A percentile compares a stretch with the other conserved stretches of the same genome.
phyloP scores from a whole-genome alignment of 192 early-diverging fungal species.

The Thamnidium elegans region DNA sequence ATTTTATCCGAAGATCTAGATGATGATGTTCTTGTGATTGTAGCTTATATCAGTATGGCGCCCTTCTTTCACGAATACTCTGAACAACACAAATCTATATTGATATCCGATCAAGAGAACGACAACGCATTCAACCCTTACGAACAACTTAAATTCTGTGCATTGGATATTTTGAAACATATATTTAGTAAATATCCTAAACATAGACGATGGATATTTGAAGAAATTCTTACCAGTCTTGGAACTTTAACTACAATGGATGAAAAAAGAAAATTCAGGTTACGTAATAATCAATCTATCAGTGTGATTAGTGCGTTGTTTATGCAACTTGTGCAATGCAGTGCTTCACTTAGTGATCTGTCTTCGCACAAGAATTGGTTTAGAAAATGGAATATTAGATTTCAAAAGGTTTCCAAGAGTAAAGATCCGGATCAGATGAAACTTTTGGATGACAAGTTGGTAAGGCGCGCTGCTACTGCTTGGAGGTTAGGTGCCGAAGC shows the following conservation, averaged over 20 bases:
- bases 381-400: constrained; percentile 25
- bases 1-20: constrained; percentile 40
- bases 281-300: constrained; percentile 60
- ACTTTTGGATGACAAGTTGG: constrained; percentile 7
- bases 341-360: constrained; percentile 25
- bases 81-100: neutral
- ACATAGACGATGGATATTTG: constrained; percentile 80
- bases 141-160: constrained; percentile 26
- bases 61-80: constrained; percentile 48
- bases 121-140: constrained; percentile 7
- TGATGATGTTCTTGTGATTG: constrained; percentile 44
- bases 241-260: constrained; percentile 64
- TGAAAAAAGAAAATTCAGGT: constrained; percentile 51
- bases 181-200: constrained; percentile 53
- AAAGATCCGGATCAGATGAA: neutral
- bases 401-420: constrained; percentile 10
- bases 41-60: constrained; percentile 44
- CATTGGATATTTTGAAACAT: constrained; percentile 24
- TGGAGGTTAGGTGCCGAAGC: constrained; percentile 51
- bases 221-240: constrained; percentile 78
- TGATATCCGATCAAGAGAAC: too few relatives aligned
- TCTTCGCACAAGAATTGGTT: constrained; percentile 27
- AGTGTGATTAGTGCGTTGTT: constrained; percentile 71
- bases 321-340: constrained; percentile 67
- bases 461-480: neutral